Evolutionary conservation across 2,329 filamentous ascomycete genomes (phyloP).

Genomic region (Fusarium sp.): DNA sequence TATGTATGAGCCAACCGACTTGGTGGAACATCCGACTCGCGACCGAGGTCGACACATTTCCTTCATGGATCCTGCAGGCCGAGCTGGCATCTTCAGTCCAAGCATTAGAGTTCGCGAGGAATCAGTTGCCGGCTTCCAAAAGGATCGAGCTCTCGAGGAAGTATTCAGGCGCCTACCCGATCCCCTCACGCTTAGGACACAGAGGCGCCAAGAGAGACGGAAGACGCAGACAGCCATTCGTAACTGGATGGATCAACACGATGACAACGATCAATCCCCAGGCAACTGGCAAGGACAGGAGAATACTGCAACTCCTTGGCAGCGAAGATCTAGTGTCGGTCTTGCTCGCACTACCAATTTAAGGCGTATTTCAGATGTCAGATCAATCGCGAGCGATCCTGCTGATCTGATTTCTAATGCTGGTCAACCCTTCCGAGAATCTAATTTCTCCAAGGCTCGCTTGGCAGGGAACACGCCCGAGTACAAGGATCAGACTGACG

Average conservation of each 20-base stretch:
- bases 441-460: constrained; percentile 56
- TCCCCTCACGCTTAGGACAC: constrained; percentile 69
- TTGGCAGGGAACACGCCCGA: constrained; percentile 51
- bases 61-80: constrained; percentile 67
- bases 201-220: constrained; percentile 72
- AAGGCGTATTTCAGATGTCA: constrained; percentile 66
- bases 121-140: constrained; percentile 88
- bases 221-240: constrained; percentile 86
- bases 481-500: constrained; percentile 77
- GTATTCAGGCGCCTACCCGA: constrained; percentile 84
- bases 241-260: constrained; percentile 87
- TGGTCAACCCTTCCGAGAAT: constrained; percentile 52
- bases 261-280: constrained; percentile 62
- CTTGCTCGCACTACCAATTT: constrained; percentile 62
- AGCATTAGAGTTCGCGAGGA: constrained; percentile 81
- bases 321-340: constrained; percentile 65
- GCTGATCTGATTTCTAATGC: constrained; percentile 71
- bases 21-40: constrained; percentile 78
- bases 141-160: constrained; percentile 90
- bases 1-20: constrained; percentile 85
- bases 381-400: constrained; percentile 73
- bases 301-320: constrained; percentile 61
- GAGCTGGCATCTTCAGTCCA: constrained; percentile 78
- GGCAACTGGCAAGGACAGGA: constrained; percentile 65
- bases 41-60: constrained; percentile 64